These are phyloP conservation scores for Pichia sp. DNA, from an alignment of 1,139 yeast genomes.

Conservation along the genomic window DNA sequence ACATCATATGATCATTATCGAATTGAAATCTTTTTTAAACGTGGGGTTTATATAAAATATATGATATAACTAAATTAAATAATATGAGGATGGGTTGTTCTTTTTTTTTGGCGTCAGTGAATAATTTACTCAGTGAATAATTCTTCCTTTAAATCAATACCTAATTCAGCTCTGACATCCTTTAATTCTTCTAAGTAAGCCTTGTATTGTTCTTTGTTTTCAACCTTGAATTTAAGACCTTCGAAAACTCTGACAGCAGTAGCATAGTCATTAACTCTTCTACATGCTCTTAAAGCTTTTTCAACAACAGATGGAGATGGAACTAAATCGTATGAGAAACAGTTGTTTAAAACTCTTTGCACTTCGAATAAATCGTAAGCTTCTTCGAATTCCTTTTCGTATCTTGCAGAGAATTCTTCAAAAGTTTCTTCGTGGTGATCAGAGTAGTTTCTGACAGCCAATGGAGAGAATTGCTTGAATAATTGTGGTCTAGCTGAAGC, in stretches of 20 bases:
- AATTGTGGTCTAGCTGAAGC: slow-evolving; percentile 26
- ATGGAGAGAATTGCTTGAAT: slow-evolving; percentile 8
- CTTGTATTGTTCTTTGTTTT: slow-evolving; percentile 84
- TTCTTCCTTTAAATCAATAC: slow-evolving; percentile 90
- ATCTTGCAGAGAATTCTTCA: slow-evolving; percentile 89
- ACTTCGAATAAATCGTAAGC: slow-evolving; percentile 98
- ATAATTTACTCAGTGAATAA: slow-evolving; percentile 36
- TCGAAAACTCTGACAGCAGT: slow-evolving; percentile 98
- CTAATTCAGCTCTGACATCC: slow-evolving; percentile 86
- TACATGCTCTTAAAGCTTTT: slow-evolving; percentile 94
- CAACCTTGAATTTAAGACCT: slow-evolving; percentile 91
- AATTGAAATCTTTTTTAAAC: no score
- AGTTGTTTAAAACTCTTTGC: slow-evolving; percentile 89
- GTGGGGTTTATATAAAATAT: no score
- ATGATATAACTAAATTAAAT: no score
- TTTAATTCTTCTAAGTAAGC: slow-evolving; percentile 94
- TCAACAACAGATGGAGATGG: slow-evolving; percentile 96
- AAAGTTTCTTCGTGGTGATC: slow-evolving; percentile 83
- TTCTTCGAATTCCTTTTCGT: slow-evolving; percentile 94
- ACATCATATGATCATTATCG: no score
- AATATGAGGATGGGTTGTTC: background rate
- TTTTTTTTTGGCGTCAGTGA: background rate
- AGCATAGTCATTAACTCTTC: slow-evolving; percentile 98
- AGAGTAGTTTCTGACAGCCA: slow-evolving; percentile 54
- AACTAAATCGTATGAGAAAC: slow-evolving; percentile 95